These are phyloP conservation scores for Candida sp. DNA, from an alignment of 1,139 yeast species.

Conservation along the genomic window DNA sequence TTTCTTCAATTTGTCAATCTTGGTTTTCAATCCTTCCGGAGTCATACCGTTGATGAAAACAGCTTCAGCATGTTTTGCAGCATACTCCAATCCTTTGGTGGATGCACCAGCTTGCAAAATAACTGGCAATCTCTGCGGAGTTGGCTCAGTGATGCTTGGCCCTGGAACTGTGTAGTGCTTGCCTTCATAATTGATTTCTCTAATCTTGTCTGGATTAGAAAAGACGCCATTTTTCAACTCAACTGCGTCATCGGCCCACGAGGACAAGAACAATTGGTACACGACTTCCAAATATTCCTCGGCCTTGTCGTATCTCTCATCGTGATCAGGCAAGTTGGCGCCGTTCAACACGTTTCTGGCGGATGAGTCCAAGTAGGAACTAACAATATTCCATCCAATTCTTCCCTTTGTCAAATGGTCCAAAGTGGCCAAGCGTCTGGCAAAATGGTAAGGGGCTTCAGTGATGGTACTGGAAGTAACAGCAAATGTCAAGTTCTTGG, in stretches of 20 bases:
- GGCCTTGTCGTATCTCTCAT: slow-evolving; percentile 43
- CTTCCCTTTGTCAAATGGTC: slow-evolving; percentile 49
- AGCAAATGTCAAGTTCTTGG: slow-evolving; percentile 42
- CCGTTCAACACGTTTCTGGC: slow-evolving; percentile 41
- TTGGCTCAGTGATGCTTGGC: slow-evolving; percentile 45
- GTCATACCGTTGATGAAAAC: slow-evolving; percentile 36
- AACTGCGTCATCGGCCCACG: slow-evolving; percentile 50
- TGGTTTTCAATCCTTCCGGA: slow-evolving; percentile 29
- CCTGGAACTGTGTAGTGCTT: slow-evolving; percentile 46
- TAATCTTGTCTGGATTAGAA: slow-evolving; percentile 20
- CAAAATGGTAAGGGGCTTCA: slow-evolving; percentile 49
- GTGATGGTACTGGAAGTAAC: slow-evolving; percentile 46
- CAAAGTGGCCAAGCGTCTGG: slow-evolving; percentile 46
- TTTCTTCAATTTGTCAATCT: slow-evolving; percentile 28
- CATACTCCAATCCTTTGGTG: slow-evolving; percentile 40
- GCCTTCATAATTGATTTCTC: slow-evolving; percentile 34
- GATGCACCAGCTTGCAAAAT: slow-evolving; percentile 53
- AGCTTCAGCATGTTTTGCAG: slow-evolving; percentile 48
- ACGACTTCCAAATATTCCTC: slow-evolving; percentile 46
- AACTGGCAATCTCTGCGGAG: slow-evolving; percentile 47
- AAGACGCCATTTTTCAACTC: slow-evolving; percentile 29
- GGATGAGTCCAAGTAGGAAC: slow-evolving; percentile 44
- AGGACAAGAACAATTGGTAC: slow-evolving; percentile 40
- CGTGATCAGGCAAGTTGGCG: slow-evolving; percentile 39
- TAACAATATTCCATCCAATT: slow-evolving; percentile 50